A percentile compares a stretch with the other conserved stretches of the same genome.
These are phyloP conservation scores for Cardamine resedifolia DNA, from an alignment of 345 rosid genomes.

Conservation along the genomic window DNA sequence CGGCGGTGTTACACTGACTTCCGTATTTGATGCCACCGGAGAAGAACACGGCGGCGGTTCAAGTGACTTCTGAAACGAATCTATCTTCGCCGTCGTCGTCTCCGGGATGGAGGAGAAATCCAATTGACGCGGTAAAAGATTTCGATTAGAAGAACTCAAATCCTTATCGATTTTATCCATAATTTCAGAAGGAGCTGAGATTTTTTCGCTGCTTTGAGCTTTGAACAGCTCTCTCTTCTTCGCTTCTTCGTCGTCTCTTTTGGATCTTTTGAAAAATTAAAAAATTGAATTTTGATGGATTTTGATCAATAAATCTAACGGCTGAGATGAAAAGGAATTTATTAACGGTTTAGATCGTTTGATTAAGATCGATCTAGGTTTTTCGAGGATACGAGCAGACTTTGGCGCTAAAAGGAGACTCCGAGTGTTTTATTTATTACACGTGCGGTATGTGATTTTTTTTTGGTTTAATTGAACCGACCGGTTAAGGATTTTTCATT, in stretches of 20 bases:
- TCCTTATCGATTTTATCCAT: conserved; percentile 52
- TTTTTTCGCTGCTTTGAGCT: conserved; percentile 4
- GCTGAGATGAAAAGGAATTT: conserved; percentile 17
- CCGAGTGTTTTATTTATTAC: conserved; percentile 8
- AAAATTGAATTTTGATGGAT: conserved; percentile 32
- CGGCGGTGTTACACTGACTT: conserved; percentile 28
- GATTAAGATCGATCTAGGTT: conserved; percentile 36
- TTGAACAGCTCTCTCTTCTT: conserved; percentile 15
- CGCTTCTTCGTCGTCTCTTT: conserved; percentile 37
- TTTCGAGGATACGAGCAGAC: conserved; percentile 27
- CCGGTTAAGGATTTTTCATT: no score
- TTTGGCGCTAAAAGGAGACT: conserved; percentile 57
- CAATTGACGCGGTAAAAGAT: conserved; percentile 51
- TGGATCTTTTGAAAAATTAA: conserved; percentile 40
- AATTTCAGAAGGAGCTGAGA: background rate
- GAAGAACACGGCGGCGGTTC: conserved; percentile 16
- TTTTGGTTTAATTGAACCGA: background rate
- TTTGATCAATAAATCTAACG: conserved; percentile 37
- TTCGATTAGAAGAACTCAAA: conserved; percentile 46
- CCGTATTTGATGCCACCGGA: conserved; percentile 23
- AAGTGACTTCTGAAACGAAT: conserved; percentile 30
- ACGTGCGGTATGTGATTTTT: background rate
- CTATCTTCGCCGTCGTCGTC: conserved; percentile 37
- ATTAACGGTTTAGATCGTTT: conserved; percentile 30
- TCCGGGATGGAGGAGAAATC: conserved; percentile 50